phyloP scores from a whole-genome alignment of 2,329 filamentous ascomycete genomes.

The Piedraia hortae region DNA sequence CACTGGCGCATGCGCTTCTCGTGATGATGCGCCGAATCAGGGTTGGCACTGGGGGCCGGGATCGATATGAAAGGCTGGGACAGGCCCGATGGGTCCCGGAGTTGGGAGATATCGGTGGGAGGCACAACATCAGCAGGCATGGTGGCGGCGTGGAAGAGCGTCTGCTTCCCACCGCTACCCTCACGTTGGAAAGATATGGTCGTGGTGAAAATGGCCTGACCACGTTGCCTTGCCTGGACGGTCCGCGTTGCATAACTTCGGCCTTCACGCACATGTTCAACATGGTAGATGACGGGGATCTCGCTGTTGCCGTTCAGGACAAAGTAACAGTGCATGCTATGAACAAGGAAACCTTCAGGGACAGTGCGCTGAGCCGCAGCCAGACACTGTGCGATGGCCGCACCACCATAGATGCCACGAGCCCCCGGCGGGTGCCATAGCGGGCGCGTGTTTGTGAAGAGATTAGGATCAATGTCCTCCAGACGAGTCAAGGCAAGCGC shows the following conservation, averaged over 20 bases:
- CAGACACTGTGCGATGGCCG: slow-evolving; percentile 77
- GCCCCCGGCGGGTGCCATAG: slow-evolving; percentile 83
- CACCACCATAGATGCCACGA: slow-evolving; percentile 78
- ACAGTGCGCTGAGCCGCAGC: slow-evolving; percentile 74
- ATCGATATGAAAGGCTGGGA: slow-evolving; percentile 30
- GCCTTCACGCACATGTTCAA: slow-evolving; percentile 78
- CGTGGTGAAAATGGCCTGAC: slow-evolving; percentile 78
- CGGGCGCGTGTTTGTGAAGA: slow-evolving; percentile 82
- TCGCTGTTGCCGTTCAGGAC: slow-evolving; percentile 65
- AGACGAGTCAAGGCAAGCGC: slow-evolving; percentile 65
- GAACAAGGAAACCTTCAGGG: slow-evolving; percentile 48
- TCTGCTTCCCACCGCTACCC: slow-evolving; percentile 26
- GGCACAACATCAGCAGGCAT: slow-evolving; percentile 19
- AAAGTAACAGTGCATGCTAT: slow-evolving; percentile 99
- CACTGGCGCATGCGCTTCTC: slow-evolving; percentile 39
- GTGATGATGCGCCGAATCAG: slow-evolving; percentile 25
- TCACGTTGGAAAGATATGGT: slow-evolving; percentile 68
- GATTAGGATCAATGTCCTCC: slow-evolving; percentile 47
- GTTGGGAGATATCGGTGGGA: slow-evolving; percentile 12
- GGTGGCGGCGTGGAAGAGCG: slow-evolving; percentile 35
- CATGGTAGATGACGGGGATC: slow-evolving; percentile 78
- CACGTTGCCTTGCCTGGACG: slow-evolving; percentile 79
- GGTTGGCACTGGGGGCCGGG: slow-evolving; percentile 28
- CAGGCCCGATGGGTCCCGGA: slow-evolving; percentile 11
- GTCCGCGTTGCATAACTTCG: slow-evolving; percentile 74